Conservation (phyloP, 192 early-diverging fungal genomes). For the Lunasporangiospora selenospora region DNA sequence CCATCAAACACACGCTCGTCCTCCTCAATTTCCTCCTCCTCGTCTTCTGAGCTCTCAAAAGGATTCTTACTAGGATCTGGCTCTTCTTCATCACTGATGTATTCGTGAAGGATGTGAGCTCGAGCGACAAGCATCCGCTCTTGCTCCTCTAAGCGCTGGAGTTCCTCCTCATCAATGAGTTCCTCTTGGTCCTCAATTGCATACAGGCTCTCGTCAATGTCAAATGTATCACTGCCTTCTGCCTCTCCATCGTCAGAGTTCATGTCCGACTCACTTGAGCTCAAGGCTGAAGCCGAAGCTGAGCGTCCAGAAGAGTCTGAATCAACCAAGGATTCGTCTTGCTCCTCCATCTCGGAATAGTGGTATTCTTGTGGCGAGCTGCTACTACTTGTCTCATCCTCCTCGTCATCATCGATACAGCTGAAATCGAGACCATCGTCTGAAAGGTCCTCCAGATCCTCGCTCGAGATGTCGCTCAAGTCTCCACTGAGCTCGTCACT, state of each 20-base stretch:
- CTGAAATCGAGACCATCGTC: conserved; percentile 21
- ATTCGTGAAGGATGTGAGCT: conserved; percentile 30
- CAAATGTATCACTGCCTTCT: conserved; percentile 7
- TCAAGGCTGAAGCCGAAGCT: conserved; percentile 6
- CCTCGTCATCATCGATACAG: conserved; percentile 18
- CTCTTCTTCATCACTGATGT: conserved; percentile 31
- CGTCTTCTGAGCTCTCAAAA: conserved; percentile 41
- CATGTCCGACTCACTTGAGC: conserved; percentile 4
- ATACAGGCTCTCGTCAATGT: conserved; percentile 10
- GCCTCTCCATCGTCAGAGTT: conserved; percentile 24
- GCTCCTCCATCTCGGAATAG: conserved; percentile 42
- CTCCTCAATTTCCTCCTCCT: conserved; percentile 22
- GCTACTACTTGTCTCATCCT: conserved; percentile 23
- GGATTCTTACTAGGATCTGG: conserved; percentile 33
- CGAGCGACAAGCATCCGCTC: conserved; percentile 25
- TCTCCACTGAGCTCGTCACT: conserved; percentile 46
- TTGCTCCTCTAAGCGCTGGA: conserved; percentile 28
- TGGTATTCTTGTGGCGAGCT: conserved; percentile 32
- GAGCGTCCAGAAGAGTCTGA: conserved; percentile 43
- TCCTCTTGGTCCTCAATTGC: conserved; percentile 38
- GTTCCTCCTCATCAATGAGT: conserved; percentile 36
- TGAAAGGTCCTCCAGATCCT: conserved; percentile 41
- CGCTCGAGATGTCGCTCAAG: conserved; percentile 41
- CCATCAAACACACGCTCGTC: conserved; percentile 24
- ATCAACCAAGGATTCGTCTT: conserved; percentile 46